Evolutionary conservation across 495 filamentous ascomycete genomes (phyloP).

Genomic region (Viridothelium virens): DNA sequence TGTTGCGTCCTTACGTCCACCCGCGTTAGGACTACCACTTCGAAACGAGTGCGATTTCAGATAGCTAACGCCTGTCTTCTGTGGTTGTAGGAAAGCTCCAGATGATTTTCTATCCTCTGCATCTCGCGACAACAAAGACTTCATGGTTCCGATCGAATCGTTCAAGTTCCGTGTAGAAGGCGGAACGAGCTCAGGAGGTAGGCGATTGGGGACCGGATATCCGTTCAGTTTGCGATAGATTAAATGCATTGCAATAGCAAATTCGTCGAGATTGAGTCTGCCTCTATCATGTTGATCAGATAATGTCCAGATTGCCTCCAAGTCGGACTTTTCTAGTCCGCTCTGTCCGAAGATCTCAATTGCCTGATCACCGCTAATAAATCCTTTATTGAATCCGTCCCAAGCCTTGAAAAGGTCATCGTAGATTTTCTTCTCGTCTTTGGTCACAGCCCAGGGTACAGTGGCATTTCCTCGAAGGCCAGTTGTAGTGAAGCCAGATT

Average conservation of each 20-base stretch:
- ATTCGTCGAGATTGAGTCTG: conserved; percentile 92
- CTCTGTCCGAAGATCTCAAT: conserved; percentile 98
- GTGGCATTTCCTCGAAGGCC: conserved; percentile 88
- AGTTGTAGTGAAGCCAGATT: conserved; percentile 81
- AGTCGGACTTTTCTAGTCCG: conserved; percentile 77
- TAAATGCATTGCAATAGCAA: conserved; percentile 97
- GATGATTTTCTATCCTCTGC: conserved; percentile 76
- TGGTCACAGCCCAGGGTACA: conserved; percentile 97
- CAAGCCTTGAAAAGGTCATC: conserved; percentile 93
- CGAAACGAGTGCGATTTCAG: conserved; percentile 93
- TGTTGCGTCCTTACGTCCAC: conserved; percentile 83
- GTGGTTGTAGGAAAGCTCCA: conserved; percentile 78
- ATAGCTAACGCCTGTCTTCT: conserved; percentile 96
- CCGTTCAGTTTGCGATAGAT: conserved; percentile 96
- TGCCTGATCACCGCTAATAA: conserved; percentile 83
- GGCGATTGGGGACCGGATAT: conserved; percentile 83
- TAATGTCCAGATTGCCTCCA: conserved; percentile 92
- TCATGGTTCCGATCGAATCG: conserved; percentile 86
- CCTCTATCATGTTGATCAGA: conserved; percentile 91
- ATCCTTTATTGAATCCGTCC: conserved; percentile 93
- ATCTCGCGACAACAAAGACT: conserved; percentile 83
- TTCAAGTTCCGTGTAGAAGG: conserved; percentile 92
- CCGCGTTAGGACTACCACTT: conserved; percentile 39
- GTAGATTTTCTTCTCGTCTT: conserved; percentile 96
- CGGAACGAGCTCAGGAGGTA: conserved; percentile 89